Base-by-base conservation (phyloP, 805 yeast genomes). In the Yarrowia sp. region DNA sequence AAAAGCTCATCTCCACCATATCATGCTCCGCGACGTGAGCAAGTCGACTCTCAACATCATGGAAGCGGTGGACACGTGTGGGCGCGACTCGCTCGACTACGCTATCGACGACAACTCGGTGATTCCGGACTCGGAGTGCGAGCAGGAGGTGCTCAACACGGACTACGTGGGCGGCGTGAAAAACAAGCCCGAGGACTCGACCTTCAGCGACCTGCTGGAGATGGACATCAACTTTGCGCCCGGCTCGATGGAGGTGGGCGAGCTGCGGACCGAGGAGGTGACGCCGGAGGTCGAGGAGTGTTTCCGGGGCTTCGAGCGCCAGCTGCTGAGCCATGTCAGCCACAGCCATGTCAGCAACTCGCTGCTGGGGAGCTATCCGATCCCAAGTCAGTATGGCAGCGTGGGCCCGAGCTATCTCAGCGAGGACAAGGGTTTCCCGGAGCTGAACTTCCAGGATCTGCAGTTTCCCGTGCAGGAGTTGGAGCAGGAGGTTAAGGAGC, bases 131-230 rank as follows among this genome's bases (percentile, higher is more conserved):
- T 85, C 96, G 65, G 89, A 89, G 81, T 90, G 92, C 87, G 97
- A 93, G 83, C 96, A 90, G 69, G 87, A 81, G 77, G 87, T 90
- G 62, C 86, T 94, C 76, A 83, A 85, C 72, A 97, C 93, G 82
- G 85, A 51, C 22, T 35, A 47, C 39, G 14, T 47, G 9, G 56
- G 56, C 1, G 56, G 56, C 19, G 56, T 47, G 19, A 32, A 29
- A 39, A 31, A 35, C 22, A 3, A 29, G 24, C 25, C 14, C 25
- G 56, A 47, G 4, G 39, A 51, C 22, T 24, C 58, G 6, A 35
- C 42, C 3, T 51, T 51, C 31, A 33, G 42, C 18, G 58, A 51
- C 12, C 22, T 51, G 42, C 32, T 51, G 42, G 58, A 16, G 5
- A 51, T 51, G 58, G 32, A 51, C 21, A 32, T 51, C 32, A 22